These are phyloP conservation scores for Melanopsichium pennsylvanicum DNA, from an alignment of 1,284 basidiomycete species.

Conservation along the genomic window DNA sequence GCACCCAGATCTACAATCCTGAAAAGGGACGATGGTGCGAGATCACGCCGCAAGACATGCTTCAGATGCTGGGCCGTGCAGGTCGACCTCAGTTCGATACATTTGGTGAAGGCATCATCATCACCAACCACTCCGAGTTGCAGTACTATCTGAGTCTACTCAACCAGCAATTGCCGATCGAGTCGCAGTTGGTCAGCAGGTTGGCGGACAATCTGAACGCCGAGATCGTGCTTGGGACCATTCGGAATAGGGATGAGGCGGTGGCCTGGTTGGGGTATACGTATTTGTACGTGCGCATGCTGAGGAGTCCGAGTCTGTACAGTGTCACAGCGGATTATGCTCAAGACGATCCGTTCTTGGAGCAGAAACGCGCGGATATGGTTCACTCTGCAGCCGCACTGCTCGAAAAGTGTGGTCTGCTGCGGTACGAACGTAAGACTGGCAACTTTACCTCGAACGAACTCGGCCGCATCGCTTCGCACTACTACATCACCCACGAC, in stretches of 20 bases:
- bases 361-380: conserved; percentile 94
- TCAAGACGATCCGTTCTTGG: conserved; percentile 80
- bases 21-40: conserved; percentile 98
- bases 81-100: conserved; percentile 98
- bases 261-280: conserved; percentile 80
- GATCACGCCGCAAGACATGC: conserved; percentile 91
- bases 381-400: conserved; percentile 91
- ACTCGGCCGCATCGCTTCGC: conserved; percentile 89
- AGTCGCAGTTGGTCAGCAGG: conserved; percentile 90
- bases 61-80: conserved; percentile 98
- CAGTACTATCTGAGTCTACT: conserved; percentile 78
- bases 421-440: conserved; percentile 90
- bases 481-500: conserved; percentile 94
- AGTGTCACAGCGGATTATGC: conserved; percentile 89
- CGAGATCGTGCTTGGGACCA: conserved; percentile 94
- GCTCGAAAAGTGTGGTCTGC: conserved; percentile 89
- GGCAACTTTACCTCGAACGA: conserved; percentile 76
- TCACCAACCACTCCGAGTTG: conserved; percentile 94
- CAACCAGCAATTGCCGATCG: conserved; percentile 76
- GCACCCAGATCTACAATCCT: conserved; percentile 98
- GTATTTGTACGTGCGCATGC: conserved; percentile 86
- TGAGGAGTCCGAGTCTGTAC: conserved; percentile 87
- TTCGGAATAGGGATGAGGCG: conserved; percentile 90
- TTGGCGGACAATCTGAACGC: conserved; percentile 96
- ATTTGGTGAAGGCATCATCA: conserved; percentile 96